Percentiles rank a stretch among this genome's conserved stretches.
phyloP scores from a whole-genome alignment of 768 basidiomycete genomes.

The Auricularia cornea region DNA sequence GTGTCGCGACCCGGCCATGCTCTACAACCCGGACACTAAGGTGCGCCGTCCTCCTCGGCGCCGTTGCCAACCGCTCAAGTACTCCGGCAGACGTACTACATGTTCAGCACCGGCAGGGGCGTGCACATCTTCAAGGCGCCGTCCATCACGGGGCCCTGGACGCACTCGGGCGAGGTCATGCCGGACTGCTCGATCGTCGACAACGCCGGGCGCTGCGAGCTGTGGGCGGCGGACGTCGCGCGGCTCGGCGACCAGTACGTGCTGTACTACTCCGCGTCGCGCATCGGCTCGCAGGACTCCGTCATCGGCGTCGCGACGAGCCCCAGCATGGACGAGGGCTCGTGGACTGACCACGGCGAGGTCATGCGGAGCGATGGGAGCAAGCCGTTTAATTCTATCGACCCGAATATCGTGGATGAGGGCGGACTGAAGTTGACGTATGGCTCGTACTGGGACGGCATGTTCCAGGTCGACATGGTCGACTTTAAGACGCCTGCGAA shows the following conservation, averaged over 20 bases:
- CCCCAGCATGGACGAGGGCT: conserved; percentile 16
- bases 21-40: conserved; percentile 4
- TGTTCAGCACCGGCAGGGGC: conserved; percentile 2
- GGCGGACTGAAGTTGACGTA: conserved; percentile 13
- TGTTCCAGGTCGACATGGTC: background rate
- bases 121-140: background rate
- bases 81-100: no score
- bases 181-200: conserved; percentile 10
- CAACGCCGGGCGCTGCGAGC: conserved; percentile 9
- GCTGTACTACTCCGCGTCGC: conserved; percentile 16
- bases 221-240: conserved; percentile 19
- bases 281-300: conserved; percentile 17
- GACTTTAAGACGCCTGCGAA: background rate
- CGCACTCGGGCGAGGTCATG: conserved; percentile 11
- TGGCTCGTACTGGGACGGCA: conserved; percentile 8
- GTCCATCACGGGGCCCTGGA: conserved; percentile 10
- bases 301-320: conserved; percentile 18
- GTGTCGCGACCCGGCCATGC: conserved; percentile 3
- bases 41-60: background rate
- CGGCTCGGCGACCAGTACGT: conserved; percentile 14
- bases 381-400: conserved; percentile 13
- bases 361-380: conserved; percentile 13
- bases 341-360: conserved; percentile 16
- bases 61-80: no score
- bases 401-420: conserved; percentile 12